Base-by-base conservation (phyloP, 768 basidiomycete species). In the Termitomyces sp. region DNA sequence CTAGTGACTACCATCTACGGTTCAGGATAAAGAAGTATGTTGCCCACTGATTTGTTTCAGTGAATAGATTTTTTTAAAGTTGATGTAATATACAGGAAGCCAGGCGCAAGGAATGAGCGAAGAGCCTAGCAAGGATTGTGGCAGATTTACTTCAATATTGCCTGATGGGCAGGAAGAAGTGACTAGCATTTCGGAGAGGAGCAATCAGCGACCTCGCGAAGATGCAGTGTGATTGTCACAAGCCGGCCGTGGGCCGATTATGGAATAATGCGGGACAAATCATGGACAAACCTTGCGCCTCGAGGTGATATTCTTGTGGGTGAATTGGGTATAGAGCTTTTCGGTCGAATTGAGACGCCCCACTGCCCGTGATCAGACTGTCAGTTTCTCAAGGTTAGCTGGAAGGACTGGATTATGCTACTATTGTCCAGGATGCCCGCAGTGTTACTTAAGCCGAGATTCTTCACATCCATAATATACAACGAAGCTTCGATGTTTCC, bases 131-230 rank as follows among this genome's bases (percentile, higher is more conserved):
- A 12, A 26, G 22, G 9, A 5, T n/a, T 14, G 1, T 12, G 17
- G 11, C 28, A 28, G 9, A 35, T 26, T 1, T 8, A 50, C 21
- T 7, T 24, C 24, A 38, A 37, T 49, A 22, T 10, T n/a, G 19
- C 24, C 8, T 19, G 8, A 30, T 41, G 11, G 19, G 26, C 35
- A 17, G 24, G 9, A 12, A 26, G n/a, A 46, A 41, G 15, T 35
- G 22, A 22, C 43, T n/a, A 41, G 17, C 28, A n/a, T 22, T 35
- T 19, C 21, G 15, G 41, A 30, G 41, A 38, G 15, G 15, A 47
- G 49, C 40, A 46, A 37, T 21, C 44, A 30, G 37, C 57, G 49
- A 53, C 57, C 28, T 28, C 53, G 50, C 44, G 21, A 19, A 51
- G 32, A 42, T 30, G 53, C 30, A 54, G 50, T n/a, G n/a, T n/a